Evolutionary conservation across 2,329 filamentous ascomycete genomes (phyloP).

Genomic region (Coniochaeta sp.): DNA sequence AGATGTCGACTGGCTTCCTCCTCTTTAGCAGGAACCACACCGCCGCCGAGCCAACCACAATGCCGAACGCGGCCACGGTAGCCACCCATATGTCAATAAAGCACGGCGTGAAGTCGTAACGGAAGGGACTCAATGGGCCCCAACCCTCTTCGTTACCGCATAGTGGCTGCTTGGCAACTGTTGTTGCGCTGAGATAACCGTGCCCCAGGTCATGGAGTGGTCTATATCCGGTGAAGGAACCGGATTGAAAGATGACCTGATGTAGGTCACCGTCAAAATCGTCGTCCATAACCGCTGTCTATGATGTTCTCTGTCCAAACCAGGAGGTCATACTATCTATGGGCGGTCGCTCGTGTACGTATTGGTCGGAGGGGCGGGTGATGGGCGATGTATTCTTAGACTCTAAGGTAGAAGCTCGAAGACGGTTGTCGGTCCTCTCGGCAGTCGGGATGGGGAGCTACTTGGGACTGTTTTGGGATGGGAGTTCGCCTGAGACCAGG

Average conservation of each 20-base stretch:
- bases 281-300: conserved; percentile 26
- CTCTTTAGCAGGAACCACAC: conserved; percentile 72
- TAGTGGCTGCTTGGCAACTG: conserved; percentile 56
- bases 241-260: conserved; percentile 43
- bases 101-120: conserved; percentile 95
- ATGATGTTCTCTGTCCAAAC: background rate
- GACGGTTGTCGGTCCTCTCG: background rate
- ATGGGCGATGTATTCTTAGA: background rate
- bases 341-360: background rate
- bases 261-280: conserved; percentile 25
- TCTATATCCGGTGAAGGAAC: conserved; percentile 54
- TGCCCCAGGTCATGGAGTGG: conserved; percentile 42
- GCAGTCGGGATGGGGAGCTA: background rate
- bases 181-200: conserved; percentile 51
- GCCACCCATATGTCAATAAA: conserved; percentile 91
- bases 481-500: background rate
- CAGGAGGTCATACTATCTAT: background rate
- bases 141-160: conserved; percentile 90
- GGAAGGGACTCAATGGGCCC: conserved; percentile 80
- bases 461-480: background rate
- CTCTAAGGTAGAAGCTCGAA: background rate
- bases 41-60: conserved; percentile 69
- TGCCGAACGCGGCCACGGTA: conserved; percentile 67
- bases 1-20: conserved; percentile 56
- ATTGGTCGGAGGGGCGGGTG: background rate